Evolutionary conservation across 441 rosid genomes (phyloP), one percentile per base, ranked within the genome.

Genomic region (Flueggea neowawraea): DNA sequence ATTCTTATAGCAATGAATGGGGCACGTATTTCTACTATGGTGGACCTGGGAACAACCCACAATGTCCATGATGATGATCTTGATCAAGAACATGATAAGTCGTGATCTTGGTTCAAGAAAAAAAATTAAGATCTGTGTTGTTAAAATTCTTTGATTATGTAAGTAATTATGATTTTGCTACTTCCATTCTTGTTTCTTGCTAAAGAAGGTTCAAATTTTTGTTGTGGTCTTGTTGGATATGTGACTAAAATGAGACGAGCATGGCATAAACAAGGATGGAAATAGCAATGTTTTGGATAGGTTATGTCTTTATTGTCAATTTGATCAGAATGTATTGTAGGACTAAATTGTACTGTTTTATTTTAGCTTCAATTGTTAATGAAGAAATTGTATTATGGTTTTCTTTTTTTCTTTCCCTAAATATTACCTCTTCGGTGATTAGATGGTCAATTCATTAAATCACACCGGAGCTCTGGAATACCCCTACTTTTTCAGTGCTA

Each of bases 11-110:
- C 60, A 90, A 79, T 31, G 94, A 91, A 72, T 91, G 99, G 97
- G 99, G 99, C 54, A 95, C 87, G 61, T 78, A 81, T 82, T 91
- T 95, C 69, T 95, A 91, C 80, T 95, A 86, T 54, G 99, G 99
- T n/a, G 99, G 97, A 22, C 99, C 99, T 8, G 99, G 99, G 55
- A 87, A 72, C 69, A 91, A 86, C 69, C 78, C 88, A 6, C 84
- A 74, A 22, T 95, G 97, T 82, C 77, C 75, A 10, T 93, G 71
- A 76, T 93, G 71, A 76, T 61, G 6, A 12, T 17, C 28, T n/a
- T 53, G n/a, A 10, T 44, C 15, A 3, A 4, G 31, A 9, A 4
- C 50, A 47, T 12, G 41, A 36, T 1, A 36, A 36, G 6, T 4
- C 28, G 2, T 22, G 28, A 22, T 22, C 28, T 22, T 22, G 28